These are phyloP conservation scores for Triticum aestivum DNA, from an alignment of 176 grass and related monocot species.

Conservation along the genomic window DNA sequence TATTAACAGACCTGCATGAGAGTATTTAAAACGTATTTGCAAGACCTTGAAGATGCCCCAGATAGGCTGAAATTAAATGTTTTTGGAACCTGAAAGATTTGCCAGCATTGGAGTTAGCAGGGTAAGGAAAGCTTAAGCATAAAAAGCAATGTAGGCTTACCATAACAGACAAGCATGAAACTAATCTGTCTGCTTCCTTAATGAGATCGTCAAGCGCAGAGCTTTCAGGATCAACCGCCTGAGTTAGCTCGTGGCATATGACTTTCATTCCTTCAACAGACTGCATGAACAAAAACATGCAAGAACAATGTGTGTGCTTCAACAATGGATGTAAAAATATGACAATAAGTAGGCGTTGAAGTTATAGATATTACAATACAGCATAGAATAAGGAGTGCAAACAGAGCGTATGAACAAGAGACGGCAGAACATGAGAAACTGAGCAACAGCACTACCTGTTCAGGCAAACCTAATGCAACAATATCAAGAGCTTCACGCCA, in stretches of 20 bases:
- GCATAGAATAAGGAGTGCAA: background rate
- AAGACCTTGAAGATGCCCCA: conserved; percentile 96
- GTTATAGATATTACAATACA: conserved; percentile 5
- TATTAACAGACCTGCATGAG: conserved; percentile 82
- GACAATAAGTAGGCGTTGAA: background rate
- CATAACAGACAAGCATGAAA: conserved; percentile 90
- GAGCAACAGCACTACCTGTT: conserved; percentile 60
- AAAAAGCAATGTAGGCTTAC: conserved; percentile 44
- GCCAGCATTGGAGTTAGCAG: background rate
- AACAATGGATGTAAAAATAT: conserved; percentile 13
- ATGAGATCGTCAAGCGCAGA: conserved; percentile 76
- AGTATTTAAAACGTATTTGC: conserved; percentile 98
- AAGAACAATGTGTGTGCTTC: background rate
- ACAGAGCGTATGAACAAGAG: background rate
- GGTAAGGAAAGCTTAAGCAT: conserved; percentile 18
- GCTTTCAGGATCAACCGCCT: conserved; percentile 67
- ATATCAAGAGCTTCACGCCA: conserved; percentile 99
- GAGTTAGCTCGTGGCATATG: conserved; percentile 95
- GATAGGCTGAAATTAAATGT: conserved; percentile 97
- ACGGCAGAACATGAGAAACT: conserved; percentile 5
- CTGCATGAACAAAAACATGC: conserved; percentile 50
- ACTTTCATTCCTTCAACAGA: conserved; percentile 99
- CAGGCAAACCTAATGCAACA: conserved; percentile 77
- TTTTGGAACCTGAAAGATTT: conserved; percentile 71
- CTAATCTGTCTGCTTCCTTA: conserved; percentile 94